A percentile compares a stretch with the other conserved stretches of the same genome.
Evolutionary conservation across 169 alveolate species (phyloP).

Genomic region (Cryptosporidium meleagridis): DNA sequence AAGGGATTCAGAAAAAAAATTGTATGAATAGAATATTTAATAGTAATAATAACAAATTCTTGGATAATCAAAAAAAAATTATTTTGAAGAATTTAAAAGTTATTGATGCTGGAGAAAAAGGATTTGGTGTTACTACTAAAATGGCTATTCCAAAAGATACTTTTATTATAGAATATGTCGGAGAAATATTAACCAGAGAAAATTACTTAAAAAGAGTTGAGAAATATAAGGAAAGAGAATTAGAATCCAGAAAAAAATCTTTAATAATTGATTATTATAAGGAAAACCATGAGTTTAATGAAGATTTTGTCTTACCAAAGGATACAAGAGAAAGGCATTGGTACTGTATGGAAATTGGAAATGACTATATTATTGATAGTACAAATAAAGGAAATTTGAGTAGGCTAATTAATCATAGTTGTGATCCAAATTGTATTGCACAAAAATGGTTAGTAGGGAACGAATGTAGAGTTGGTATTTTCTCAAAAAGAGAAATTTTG

Average conservation of each 20-base stretch:
- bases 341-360: slow-evolving; percentile 87
- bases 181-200: slow-evolving; percentile 83
- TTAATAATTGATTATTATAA: background rate
- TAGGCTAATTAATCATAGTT: slow-evolving; percentile 96
- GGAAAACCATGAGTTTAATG: slow-evolving; percentile 6
- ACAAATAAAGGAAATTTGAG: slow-evolving; percentile 95
- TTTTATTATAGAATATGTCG: slow-evolving; percentile 86
- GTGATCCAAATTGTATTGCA: slow-evolving; percentile 97
- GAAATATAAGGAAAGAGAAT: slow-evolving; percentile 81
- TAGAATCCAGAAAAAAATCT: slow-evolving; percentile 71
- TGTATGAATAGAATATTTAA: slow-evolving; percentile 78
- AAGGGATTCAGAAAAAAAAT: slow-evolving; percentile 67
- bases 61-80: slow-evolving; percentile 48
- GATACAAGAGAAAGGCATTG: slow-evolving; percentile 80
- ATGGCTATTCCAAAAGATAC: slow-evolving; percentile 81
- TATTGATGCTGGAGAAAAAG: slow-evolving; percentile 80
- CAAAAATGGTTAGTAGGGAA: slow-evolving; percentile 95
- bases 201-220: slow-evolving; percentile 80
- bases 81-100: slow-evolving; percentile 60
- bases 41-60: slow-evolving; percentile 28
- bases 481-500: slow-evolving; percentile 91
- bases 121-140: slow-evolving; percentile 83
- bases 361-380: slow-evolving; percentile 94
- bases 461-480: slow-evolving; percentile 94
- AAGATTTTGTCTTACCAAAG: slow-evolving; percentile 11